Evolutionary conservation across 1,284 basidiomycete genomes (phyloP).

Genomic region (Naganishia sp.): DNA sequence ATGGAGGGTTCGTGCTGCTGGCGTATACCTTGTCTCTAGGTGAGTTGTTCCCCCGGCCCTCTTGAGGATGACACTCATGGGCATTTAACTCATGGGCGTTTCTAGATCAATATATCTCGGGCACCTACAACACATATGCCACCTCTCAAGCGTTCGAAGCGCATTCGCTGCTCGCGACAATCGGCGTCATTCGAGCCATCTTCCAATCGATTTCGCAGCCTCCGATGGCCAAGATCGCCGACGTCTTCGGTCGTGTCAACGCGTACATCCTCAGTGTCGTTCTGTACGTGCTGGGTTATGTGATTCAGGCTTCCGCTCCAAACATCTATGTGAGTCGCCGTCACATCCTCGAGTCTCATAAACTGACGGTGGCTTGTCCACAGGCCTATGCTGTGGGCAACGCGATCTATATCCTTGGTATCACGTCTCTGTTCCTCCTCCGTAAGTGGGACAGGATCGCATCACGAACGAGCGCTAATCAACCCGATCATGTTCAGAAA

Average conservation of each 20-base stretch:
- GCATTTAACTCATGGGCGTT: background rate
- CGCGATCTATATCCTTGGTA: conserved; percentile 49
- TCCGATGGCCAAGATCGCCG: conserved; percentile 51
- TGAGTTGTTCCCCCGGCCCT: conserved; percentile 30
- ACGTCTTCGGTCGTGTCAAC: conserved; percentile 48
- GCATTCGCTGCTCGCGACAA: conserved; percentile 47
- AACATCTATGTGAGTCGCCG: conserved; percentile 30
- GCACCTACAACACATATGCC: conserved; percentile 43
- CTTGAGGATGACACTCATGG: too few relatives aligned
- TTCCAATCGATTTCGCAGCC: conserved; percentile 50
- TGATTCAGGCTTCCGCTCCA: conserved; percentile 45
- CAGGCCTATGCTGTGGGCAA: conserved; percentile 46
- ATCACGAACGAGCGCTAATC: background rate
- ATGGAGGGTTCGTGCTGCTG: conserved; percentile 44
- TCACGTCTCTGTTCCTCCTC: conserved; percentile 46
- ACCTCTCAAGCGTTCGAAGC: conserved; percentile 42
- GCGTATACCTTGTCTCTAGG: conserved; percentile 48
- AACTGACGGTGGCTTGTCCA: background rate
- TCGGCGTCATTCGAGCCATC: conserved; percentile 45
- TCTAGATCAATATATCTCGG: conserved; percentile 42
- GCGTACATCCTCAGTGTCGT: conserved; percentile 46
- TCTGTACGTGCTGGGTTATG: conserved; percentile 48
- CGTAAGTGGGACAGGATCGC: conserved; percentile 34
- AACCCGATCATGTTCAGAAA: background rate
- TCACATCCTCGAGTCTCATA: conserved; percentile 27